A percentile compares a stretch with the other conserved stretches of the same genome.
Conservation (phyloP, 2,329 filamentous ascomycete species). For the Teratosphaeria destructans region DNA sequence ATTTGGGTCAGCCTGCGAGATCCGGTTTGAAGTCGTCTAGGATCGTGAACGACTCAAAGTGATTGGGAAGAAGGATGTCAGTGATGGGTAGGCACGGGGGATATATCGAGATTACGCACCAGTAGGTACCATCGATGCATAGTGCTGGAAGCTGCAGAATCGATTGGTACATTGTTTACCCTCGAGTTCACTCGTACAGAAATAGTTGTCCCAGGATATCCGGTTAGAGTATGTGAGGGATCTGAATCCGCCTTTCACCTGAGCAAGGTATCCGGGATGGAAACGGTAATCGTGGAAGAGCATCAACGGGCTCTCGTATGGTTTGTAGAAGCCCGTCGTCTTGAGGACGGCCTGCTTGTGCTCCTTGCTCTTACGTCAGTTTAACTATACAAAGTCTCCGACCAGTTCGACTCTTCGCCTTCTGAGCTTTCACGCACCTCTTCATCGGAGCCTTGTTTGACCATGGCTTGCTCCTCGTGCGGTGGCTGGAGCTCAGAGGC, state of each 20-base stretch:
- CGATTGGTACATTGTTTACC: slow-evolving; percentile 64
- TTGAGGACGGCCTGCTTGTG: not conserved
- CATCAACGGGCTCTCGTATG: slow-evolving; percentile 75
- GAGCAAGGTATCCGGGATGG: slow-evolving; percentile 59
- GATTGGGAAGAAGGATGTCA: not conserved
- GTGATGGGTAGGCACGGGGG: not conserved
- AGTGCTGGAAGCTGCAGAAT: slow-evolving; percentile 71
- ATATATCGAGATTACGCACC: slow-evolving; percentile 52
- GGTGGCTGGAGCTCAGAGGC: slow-evolving; percentile 29
- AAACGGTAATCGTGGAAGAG: slow-evolving; percentile 84
- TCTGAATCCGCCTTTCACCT: slow-evolving; percentile 65
- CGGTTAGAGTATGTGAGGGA: slow-evolving; percentile 90
- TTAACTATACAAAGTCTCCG: not conserved
- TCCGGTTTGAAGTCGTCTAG: not conserved
- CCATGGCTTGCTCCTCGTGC: slow-evolving; percentile 8
- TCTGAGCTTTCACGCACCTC: slow-evolving; percentile 8
- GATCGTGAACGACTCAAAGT: not conserved
- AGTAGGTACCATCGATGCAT: slow-evolving; percentile 55
- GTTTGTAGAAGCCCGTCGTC: slow-evolving; percentile 27
- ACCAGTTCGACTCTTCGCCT: slow-evolving; percentile 5
- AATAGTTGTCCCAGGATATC: slow-evolving; percentile 61
- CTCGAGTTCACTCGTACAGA: slow-evolving; percentile 68
- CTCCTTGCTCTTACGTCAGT: slow-evolving; percentile 7
- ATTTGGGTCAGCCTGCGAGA: slow-evolving; percentile 15
- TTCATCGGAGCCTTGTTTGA: not conserved